Base-by-base conservation (phyloP, 164 flowering plant genomes). In the Chimonanthus praecox region DNA sequence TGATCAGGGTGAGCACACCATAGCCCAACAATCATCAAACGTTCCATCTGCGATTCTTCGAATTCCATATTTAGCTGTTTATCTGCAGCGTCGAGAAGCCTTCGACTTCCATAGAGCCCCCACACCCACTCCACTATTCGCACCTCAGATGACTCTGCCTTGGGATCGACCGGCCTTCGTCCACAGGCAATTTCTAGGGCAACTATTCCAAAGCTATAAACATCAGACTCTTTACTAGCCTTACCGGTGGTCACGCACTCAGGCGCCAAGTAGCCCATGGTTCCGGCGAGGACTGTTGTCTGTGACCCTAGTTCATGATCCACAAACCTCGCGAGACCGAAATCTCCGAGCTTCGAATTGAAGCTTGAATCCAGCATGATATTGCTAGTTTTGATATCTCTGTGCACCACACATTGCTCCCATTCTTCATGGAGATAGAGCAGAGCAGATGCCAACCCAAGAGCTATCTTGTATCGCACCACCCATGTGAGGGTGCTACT, bases 261-360 rank as follows among this genome's bases (percentile, higher is more conserved):
- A 33, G 33, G 33, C 2, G 33, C 33, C 33, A 33, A 33, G 33
- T 33, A 33, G 33, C 33, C 33, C 33, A 33, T 33, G 33, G 33
- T 33, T 33, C 33, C 33, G 2, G 33, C 33, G 87, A 0, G 88
- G 78, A 81, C 82, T 2, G 88, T 86, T 20, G 90, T 84, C 54
- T 83, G 83, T 2, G 82, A 78, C 2, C 85, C 87, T n/a, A 79
- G 47, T 2, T 80, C 88, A 62, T 85, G 90, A 71, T 85, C 85
- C 1, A 83, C 81, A 2, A 84, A 75, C 71, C 87, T 77, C 33
- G 88, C 90, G 6, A 86, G 81, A 6, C 90, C 90, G 13, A 87
- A 87, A 76, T 87, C 88, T 0, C 90, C 88, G 0, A 87, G 81
- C 72, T 85, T 85, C 63, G 85, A 83, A 48, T 84, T 87, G 84